A percentile compares a stretch with the other conserved stretches of the same genome.
phyloP scores from a whole-genome alignment of 345 rosid species.

The Eucalyptus cladocalyx region DNA sequence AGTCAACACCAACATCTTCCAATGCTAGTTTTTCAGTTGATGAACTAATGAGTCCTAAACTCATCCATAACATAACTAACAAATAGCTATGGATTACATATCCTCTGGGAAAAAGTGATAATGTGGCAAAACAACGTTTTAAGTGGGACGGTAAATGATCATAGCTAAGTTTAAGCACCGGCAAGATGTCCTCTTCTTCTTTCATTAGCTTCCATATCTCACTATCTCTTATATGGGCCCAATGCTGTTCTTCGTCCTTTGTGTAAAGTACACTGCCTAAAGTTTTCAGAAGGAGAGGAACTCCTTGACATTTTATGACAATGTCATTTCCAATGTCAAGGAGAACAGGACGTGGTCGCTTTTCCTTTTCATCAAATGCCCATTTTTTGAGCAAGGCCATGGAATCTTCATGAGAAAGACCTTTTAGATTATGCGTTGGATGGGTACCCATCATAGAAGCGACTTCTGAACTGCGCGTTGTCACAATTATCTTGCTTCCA shows the following conservation, averaged over 20 bases:
- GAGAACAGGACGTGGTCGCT: fast-evolving
- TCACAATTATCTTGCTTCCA: background rate
- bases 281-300: background rate
- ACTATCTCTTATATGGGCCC: background rate
- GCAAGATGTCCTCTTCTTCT: fast-evolving
- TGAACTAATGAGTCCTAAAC: background rate
- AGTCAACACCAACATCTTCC: background rate
- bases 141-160: background rate
- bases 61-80: fast-evolving
- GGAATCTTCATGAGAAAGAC: background rate
- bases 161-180: background rate
- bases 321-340: background rate
- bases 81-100: fast-evolving
- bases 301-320: background rate
- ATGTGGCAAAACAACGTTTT: background rate
- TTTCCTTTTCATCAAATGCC: background rate
- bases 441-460: background rate
- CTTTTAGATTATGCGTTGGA: background rate
- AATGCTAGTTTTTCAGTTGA: background rate
- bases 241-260: fast-evolving
- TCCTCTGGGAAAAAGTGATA: fast-evolving
- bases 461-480: background rate
- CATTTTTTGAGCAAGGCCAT: background rate
- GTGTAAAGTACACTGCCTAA: background rate
- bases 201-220: background rate